Evolutionary conservation across 352 stramenopile species (phyloP).

Genomic region (Pythium dissimile): DNA sequence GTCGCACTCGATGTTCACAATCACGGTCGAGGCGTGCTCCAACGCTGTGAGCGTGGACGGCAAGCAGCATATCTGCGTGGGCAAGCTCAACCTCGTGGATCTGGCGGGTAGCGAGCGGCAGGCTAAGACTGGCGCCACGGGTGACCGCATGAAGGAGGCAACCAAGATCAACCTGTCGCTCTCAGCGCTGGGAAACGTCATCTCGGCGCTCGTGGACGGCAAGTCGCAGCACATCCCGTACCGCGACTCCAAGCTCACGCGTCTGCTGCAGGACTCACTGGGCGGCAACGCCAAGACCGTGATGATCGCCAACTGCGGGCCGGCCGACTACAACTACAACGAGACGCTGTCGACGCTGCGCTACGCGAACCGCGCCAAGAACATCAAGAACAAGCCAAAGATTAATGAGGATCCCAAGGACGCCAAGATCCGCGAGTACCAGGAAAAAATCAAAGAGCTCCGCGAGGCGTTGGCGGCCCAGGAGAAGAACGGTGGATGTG

Average conservation of each 20-base stretch:
- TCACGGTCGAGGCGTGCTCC: constrained; percentile 88
- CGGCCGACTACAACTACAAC: constrained; percentile 98
- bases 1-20: constrained; percentile 95
- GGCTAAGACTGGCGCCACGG: constrained; percentile 68
- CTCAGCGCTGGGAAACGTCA: constrained; percentile 81
- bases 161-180: constrained; percentile 81
- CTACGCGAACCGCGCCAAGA: constrained; percentile 98
- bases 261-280: constrained; percentile 96
- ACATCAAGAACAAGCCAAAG: constrained; percentile 99
- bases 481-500: constrained; percentile 36
- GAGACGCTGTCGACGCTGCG: constrained; percentile 91
- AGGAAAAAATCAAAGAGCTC: constrained; percentile 89
- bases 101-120: constrained; percentile 70
- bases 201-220: constrained; percentile 81
- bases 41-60: constrained; percentile 45
- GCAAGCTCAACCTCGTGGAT: constrained; percentile 95
- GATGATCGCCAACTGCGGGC: constrained; percentile 97
- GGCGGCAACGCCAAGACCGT: constrained; percentile 98
- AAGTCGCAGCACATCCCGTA: constrained; percentile 90
- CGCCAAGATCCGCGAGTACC: constrained; percentile 95
- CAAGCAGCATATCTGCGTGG: constrained; percentile 90
- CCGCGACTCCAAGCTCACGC: constrained; percentile 96
- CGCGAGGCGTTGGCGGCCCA: constrained; percentile 51
- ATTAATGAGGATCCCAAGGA: constrained; percentile 99
- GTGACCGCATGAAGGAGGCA: constrained; percentile 84